Evolutionary conservation across 805 yeast species (phyloP).

Genomic region (Candida alai): DNA sequence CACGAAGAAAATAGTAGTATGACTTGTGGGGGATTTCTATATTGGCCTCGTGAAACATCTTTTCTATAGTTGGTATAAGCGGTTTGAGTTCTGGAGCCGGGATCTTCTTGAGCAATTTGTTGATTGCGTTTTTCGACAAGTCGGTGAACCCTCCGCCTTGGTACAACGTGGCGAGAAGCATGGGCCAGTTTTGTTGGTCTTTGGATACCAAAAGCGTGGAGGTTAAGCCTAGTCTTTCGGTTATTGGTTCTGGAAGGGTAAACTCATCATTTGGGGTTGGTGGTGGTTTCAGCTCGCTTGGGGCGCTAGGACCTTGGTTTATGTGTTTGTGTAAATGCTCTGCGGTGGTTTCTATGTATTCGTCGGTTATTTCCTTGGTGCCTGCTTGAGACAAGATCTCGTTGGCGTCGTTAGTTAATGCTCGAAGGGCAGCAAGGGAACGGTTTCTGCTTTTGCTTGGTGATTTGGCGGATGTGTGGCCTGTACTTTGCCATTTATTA

Average conservation of each 20-base stretch:
- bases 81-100: conserved; percentile 35
- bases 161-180: conserved; percentile 39
- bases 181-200: conserved; percentile 44
- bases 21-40: conserved; percentile 28
- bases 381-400: neutral
- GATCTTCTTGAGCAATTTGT: conserved; percentile 34
- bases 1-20: conserved; percentile 34
- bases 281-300: no score
- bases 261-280: no score
- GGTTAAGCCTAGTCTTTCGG: conserved; percentile 36
- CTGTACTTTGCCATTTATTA: no score
- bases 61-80: conserved; percentile 34
- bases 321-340: no score
- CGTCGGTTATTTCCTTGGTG: neutral
- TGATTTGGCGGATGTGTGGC: no score
- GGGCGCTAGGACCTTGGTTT: no score
- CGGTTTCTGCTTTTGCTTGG: no score
- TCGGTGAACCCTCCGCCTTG: conserved; percentile 33
- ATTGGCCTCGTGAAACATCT: conserved; percentile 32
- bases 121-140: conserved; percentile 29
- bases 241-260: conserved; percentile 35
- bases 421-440: neutral
- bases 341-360: conserved; percentile 1
- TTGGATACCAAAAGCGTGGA: conserved; percentile 36
- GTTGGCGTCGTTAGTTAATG: neutral